phyloP scores from a whole-genome alignment of 2,329 filamentous ascomycete genomes.

The Botrytis porri region DNA sequence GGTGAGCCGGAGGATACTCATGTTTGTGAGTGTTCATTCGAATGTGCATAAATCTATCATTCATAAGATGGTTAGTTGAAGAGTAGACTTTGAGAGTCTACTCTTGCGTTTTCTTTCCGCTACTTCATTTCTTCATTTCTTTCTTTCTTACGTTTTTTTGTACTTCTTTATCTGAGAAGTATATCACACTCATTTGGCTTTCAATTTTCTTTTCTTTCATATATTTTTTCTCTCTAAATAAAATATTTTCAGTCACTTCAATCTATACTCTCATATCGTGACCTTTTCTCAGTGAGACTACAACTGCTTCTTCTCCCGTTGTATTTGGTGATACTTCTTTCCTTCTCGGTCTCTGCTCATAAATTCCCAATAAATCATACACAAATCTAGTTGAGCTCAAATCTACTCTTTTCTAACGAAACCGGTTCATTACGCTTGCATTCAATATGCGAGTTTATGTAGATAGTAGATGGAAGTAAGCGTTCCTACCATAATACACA shows the following conservation, averaged over 20 bases:
- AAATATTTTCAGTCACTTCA: background rate
- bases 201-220: background rate
- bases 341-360: too few relatives aligned
- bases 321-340: too few relatives aligned
- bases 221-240: background rate
- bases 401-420: background rate
- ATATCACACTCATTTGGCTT: background rate
- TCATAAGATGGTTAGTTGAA: background rate
- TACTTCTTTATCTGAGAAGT: background rate
- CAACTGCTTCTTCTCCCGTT: too few relatives aligned
- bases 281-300: background rate
- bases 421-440: too few relatives aligned
- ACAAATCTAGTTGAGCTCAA: background rate
- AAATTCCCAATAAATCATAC: too few relatives aligned
- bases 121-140: background rate
- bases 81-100: too few relatives aligned
- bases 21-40: conserved; percentile 1
- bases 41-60: background rate
- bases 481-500: too few relatives aligned
- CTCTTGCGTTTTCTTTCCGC: background rate
- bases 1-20: conserved; percentile 5
- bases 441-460: too few relatives aligned
- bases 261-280: background rate
- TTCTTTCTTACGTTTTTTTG: background rate
- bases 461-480: too few relatives aligned